A percentile compares a stretch with the other conserved stretches of the same genome.
These are phyloP conservation scores for Corinectria fuckeliana DNA, from an alignment of 2,329 filamentous ascomycete species.

Conservation along the genomic window DNA sequence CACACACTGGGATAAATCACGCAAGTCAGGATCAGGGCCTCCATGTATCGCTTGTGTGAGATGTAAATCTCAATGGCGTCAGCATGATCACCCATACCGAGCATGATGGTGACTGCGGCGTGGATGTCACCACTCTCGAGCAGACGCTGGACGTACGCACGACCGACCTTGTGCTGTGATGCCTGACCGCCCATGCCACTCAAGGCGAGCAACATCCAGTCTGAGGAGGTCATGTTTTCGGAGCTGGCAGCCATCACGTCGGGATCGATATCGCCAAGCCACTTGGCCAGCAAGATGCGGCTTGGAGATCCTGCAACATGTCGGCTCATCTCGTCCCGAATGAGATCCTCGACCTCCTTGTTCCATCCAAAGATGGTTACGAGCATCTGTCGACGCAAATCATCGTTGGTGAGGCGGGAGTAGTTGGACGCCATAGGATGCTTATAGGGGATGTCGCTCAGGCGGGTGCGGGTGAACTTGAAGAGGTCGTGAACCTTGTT, in stretches of 20 bases:
- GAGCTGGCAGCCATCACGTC: conserved; percentile 83
- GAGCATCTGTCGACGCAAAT: conserved; percentile 89
- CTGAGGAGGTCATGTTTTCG: conserved; percentile 87
- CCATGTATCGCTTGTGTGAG: conserved; percentile 89
- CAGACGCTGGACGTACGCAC: conserved; percentile 88
- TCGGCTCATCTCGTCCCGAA: conserved; percentile 82
- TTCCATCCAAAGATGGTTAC: conserved; percentile 96
- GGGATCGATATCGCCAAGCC: conserved; percentile 85
- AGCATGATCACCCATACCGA: conserved; percentile 89
- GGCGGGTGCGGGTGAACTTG: conserved; percentile 79
- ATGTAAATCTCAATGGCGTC: conserved; percentile 97
- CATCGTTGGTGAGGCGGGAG: conserved; percentile 72
- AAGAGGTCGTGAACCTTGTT: conserved; percentile 79
- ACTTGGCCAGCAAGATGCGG: conserved; percentile 85
- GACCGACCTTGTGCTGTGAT: conserved; percentile 88
- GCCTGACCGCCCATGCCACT: conserved; percentile 80
- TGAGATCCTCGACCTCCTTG: conserved; percentile 78
- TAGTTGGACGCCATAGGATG: conserved; percentile 67
- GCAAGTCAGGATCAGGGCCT: conserved; percentile 88
- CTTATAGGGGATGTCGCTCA: conserved; percentile 84
- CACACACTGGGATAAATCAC: conserved; percentile 84
- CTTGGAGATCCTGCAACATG: conserved; percentile 77
- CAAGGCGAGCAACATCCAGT: conserved; percentile 96
- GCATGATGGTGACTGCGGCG: conserved; percentile 88
- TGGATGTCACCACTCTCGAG: conserved; percentile 91